phyloP scores from a whole-genome alignment of 2,329 filamentous ascomycete species.

The Curvularia sp. region DNA sequence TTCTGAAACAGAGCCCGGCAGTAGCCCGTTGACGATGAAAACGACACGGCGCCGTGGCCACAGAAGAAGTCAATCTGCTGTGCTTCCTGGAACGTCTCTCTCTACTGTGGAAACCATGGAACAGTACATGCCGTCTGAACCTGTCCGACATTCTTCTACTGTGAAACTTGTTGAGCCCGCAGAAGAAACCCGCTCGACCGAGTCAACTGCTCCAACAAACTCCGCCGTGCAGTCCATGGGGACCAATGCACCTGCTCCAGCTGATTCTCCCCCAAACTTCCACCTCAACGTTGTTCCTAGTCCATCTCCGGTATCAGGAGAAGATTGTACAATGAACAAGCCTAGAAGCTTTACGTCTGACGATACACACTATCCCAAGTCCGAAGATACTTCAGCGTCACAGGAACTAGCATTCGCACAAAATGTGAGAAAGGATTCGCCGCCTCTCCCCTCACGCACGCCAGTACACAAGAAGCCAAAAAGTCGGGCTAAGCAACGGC shows the following conservation, averaged over 20 bases:
- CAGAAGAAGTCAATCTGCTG: conserved; percentile 39
- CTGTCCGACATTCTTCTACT: background rate
- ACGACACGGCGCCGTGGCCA: conserved; percentile 29
- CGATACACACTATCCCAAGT: background rate
- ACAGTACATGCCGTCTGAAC: background rate
- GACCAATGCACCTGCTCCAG: conserved; percentile 30
- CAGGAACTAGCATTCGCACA: conserved; percentile 30
- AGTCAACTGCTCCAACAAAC: conserved; percentile 9
- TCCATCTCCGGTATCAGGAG: conserved; percentile 26
- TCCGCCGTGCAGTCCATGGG: conserved; percentile 19
- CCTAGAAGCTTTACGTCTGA: conserved; percentile 10
- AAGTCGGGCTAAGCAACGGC: conserved; percentile 23
- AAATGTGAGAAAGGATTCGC: conserved; percentile 9
- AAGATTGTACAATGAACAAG: background rate
- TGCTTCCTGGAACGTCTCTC: conserved; percentile 25
- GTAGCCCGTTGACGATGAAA: conserved; percentile 34
- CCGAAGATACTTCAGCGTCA: conserved; percentile 31
- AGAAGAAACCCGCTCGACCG: background rate
- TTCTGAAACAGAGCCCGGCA: conserved; percentile 24
- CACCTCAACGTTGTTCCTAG: conserved; percentile 38
- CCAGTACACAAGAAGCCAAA: conserved; percentile 12
- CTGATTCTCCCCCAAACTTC: conserved; percentile 37
- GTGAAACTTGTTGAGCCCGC: conserved; percentile 15
- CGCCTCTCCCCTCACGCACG: conserved; percentile 10
- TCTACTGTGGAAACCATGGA: conserved; percentile 10